A percentile compares a stretch with the other conserved stretches of the same genome.
phyloP scores from a whole-genome alignment of 257 asterid species.

The Euphrasia confusa region DNA sequence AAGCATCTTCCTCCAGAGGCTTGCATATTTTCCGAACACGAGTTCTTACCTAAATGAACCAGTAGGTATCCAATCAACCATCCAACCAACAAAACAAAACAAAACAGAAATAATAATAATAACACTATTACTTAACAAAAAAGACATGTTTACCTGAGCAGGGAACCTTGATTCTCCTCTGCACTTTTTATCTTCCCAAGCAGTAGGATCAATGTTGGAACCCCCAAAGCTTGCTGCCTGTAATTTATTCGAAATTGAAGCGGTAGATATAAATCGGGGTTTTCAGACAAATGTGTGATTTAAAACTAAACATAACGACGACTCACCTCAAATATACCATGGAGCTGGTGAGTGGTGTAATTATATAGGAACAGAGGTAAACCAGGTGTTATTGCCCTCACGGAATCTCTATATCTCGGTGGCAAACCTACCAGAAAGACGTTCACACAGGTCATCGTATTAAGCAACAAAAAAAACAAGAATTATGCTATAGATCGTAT shows the following conservation, averaged over 20 bases:
- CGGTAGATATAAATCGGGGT: not conserved
- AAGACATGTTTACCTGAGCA: conserved; percentile 59
- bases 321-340: conserved; percentile 55
- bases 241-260: not conserved
- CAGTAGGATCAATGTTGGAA: conserved; percentile 91
- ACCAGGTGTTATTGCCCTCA: conserved; percentile 95
- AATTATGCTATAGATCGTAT: not conserved
- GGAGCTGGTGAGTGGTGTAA: conserved; percentile 82
- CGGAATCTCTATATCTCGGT: conserved; percentile 91
- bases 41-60: conserved; percentile 55
- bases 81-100: conserved; percentile 4
- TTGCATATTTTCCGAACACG: conserved; percentile 74
- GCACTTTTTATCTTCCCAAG: conserved; percentile 98
- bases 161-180: conserved; percentile 98
- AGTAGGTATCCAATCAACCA: conserved; percentile 14
- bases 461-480: not conserved
- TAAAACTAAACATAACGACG: not conserved
- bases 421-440: conserved; percentile 63
- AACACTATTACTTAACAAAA: not conserved
- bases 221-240: conserved; percentile 90
- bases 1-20: conserved; percentile 91
- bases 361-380: conserved; percentile 86
- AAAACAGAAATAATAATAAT: not conserved
- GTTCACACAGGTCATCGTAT: not conserved
- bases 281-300: not conserved